phyloP scores from a whole-genome alignment of 192 early-diverging fungal genomes.

The Mortierella alpina region DNA sequence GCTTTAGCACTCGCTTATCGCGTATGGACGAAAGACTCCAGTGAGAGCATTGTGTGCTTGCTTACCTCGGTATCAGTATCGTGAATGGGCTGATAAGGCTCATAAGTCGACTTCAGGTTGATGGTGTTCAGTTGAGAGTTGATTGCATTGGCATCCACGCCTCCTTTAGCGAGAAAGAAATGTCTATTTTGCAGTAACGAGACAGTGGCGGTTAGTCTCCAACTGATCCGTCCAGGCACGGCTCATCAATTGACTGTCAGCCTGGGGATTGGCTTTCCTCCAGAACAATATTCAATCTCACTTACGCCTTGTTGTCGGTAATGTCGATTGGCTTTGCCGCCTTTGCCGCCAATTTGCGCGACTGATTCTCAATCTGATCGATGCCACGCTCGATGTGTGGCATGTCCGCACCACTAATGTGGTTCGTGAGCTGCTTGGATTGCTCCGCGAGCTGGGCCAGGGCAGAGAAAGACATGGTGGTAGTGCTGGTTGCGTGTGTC shows the following conservation, averaged over 20 bases:
- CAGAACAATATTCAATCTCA: slow-evolving; percentile 6
- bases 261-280: background rate
- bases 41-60: background rate
- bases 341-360: slow-evolving; percentile 72
- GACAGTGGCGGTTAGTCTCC: background rate
- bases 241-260: background rate
- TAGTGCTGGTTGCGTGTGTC: background rate
- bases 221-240: background rate
- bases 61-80: slow-evolving; percentile 85
- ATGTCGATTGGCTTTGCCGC: slow-evolving; percentile 48
- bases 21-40: background rate
- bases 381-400: slow-evolving; percentile 87
- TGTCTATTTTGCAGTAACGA: slow-evolving; percentile 54
- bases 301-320: slow-evolving; percentile 63
- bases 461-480: slow-evolving; percentile 35
- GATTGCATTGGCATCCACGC: slow-evolving; percentile 82
- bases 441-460: slow-evolving; percentile 77
- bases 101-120: slow-evolving; percentile 78
- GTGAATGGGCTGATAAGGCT: slow-evolving; percentile 74
- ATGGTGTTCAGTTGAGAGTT: slow-evolving; percentile 70
- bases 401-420: slow-evolving; percentile 73
- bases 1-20: background rate
- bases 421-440: slow-evolving; percentile 78
- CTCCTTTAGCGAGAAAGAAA: slow-evolving; percentile 80
- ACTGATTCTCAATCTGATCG: slow-evolving; percentile 89